Evolutionary conservation across 176 grass and related monocot species (phyloP).

Genomic region (Poa pratensis): DNA sequence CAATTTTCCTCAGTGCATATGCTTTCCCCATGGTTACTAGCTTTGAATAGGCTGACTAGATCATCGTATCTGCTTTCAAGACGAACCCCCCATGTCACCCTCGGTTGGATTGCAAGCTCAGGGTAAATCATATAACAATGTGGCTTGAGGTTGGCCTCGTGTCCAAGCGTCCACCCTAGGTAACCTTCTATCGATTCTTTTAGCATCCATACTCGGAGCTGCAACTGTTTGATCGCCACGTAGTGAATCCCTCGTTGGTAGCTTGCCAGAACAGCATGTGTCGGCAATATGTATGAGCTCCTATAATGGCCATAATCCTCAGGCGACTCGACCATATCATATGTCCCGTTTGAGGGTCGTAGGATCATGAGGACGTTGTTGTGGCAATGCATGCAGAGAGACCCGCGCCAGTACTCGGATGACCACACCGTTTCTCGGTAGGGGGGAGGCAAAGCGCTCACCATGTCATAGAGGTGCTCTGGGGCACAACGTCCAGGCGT

Average conservation of each 20-base stretch:
- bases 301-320: background rate
- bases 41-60: background rate
- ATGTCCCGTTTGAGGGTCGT: background rate
- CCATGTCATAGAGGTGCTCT: background rate
- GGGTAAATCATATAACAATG: background rate
- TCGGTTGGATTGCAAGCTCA: background rate
- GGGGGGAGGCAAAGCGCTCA: background rate
- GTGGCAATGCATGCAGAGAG: background rate
- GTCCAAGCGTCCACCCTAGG: background rate
- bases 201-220: constrained; percentile 1
- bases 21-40: too few species aligned
- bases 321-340: background rate
- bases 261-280: background rate
- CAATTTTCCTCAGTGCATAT: too few species aligned
- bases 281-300: too few species aligned
- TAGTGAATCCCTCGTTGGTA: background rate
- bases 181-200: background rate
- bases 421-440: background rate
- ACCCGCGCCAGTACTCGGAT: background rate
- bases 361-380: background rate
- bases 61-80: background rate
- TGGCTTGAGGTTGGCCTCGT: background rate
- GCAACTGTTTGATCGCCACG: background rate
- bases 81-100: background rate
- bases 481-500: background rate